Conservation (phyloP, 176 grass and related monocot genomes). For the Zea luxurians region DNA sequence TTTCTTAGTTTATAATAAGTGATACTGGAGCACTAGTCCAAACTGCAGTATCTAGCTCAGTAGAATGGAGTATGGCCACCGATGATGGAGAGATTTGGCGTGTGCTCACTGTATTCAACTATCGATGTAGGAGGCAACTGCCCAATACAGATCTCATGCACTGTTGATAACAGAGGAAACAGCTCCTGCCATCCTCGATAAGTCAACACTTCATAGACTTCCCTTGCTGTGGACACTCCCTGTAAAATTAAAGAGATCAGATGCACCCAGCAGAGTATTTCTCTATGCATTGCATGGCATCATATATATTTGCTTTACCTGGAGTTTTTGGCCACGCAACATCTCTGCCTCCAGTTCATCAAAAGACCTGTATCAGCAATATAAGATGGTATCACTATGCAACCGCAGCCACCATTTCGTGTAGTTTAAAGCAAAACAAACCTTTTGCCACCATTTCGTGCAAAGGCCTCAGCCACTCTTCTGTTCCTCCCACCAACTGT, state of each 20-base stretch:
- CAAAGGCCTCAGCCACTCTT: slow-evolving; percentile 92
- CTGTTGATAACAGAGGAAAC: slow-evolving; percentile 73
- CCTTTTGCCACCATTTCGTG: slow-evolving; percentile 86
- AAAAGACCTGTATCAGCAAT: slow-evolving; percentile 68
- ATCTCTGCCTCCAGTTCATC: slow-evolving; percentile 87
- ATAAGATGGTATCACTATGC: slow-evolving; percentile 20
- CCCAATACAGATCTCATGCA: slow-evolving; percentile 85
- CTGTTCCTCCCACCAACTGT: slow-evolving; percentile 92
- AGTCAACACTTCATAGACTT: slow-evolving; percentile 84
- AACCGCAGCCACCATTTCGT: neutral
- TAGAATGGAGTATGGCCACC: slow-evolving; percentile 53
- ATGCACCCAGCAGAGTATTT: neutral
- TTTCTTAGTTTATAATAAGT: slow-evolving; percentile 35
- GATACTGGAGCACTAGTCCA: slow-evolving; percentile 33
- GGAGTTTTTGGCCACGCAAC: slow-evolving; percentile 87
- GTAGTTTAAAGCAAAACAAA: slow-evolving; percentile 41
- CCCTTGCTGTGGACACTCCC: slow-evolving; percentile 84
- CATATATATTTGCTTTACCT: slow-evolving; percentile 51
- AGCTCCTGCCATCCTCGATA: slow-evolving; percentile 72
- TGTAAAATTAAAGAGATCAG: slow-evolving; percentile 37
- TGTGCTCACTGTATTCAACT: slow-evolving; percentile 80
- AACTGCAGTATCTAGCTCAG: slow-evolving; percentile 38
- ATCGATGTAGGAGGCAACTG: slow-evolving; percentile 75
- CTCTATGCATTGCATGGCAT: neutral
- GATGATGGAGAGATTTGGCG: slow-evolving; percentile 49